Evolutionary conservation across 1,139 yeast genomes (phyloP), one percentile per base, ranked within the genome.

Genomic region (Ogataea hybrid): DNA sequence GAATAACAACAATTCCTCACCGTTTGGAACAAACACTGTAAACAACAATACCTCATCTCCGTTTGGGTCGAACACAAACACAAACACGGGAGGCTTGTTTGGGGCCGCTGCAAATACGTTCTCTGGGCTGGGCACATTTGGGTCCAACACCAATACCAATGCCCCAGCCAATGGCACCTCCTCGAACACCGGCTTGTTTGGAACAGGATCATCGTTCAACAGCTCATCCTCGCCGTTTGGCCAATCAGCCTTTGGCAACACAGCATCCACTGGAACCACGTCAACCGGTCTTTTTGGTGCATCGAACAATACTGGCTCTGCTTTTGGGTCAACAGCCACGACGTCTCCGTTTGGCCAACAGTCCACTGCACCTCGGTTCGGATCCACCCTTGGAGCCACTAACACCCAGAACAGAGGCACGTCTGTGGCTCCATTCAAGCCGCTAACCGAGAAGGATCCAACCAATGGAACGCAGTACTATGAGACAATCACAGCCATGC

Each of bases 401-500:
- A 42, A 73, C 16, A 74, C 73, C 54, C 80, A 79, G 51, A 58
- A 57, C 32, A 50, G 54, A 36, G 97, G 97, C 25, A 86, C 96
- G 2, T 79, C 82, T 0, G 66, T 75, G 39, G 79, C 77, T 54
- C 88, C 95, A 4, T 84, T 78, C 57, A 70, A 79, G 28, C 73
- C 85, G 2, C 71, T 63, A 48, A 69, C 71, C 31, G 97, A 92
- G 60, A 86, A 85, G 59, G 98, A 92, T 56, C 65, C 80, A 15
- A 69, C 77, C 3, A 70, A 79, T 35, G 72, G 59, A 11, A 69
- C 75, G 1, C 77, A 78, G 25, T 80, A 75, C 36, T 92, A 74
- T 63, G 89, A 90, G 61, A 81, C 81, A 54, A 81, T 94, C 49
- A 71, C 85, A 16, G 77, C 87, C 32, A 90, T 92, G 97, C 96